Evolutionary conservation across 2,329 filamentous ascomycete genomes (phyloP), one percentile per base, ranked within the genome.

Genomic region (Cadophora malorum): DNA sequence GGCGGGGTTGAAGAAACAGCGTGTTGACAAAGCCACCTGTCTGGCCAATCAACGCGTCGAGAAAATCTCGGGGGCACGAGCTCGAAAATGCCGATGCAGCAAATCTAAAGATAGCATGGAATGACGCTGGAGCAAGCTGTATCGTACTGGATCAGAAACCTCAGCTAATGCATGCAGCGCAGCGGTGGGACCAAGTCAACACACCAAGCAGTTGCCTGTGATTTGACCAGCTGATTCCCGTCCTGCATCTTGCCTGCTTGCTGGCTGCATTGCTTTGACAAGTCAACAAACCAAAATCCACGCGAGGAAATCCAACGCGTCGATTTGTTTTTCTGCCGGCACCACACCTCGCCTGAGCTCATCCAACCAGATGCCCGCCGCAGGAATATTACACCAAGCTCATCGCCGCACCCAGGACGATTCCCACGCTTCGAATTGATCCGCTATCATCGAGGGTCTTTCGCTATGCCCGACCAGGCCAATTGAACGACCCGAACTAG

Each of bases 21-120:
- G 58, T 73, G 67, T 70, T 74, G 69, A 73, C 68, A 67, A 33
- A n/a, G n/a, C 10, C 1, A 19, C 23, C 28, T 38, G 16, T 21
- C 52, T 62, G 55, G 53, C 74, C 73, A 75, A 75, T 75, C 71
- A 74, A 66, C 74, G 69, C 74, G 72, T 75, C 35, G 6, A 45
- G 41, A 38, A 45, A 28, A 21, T 41, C 4, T 38, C 35, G 56
- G 52, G 33, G 52, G 25, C 25, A 7, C 23, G 21, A 50, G 47
- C 31, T 35, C 47, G 19, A 38, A 53, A 38, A 63, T 2, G n/a
- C n/a, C 23, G 59, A 35, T 52, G 60, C 7, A 52, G 7, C 47
- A 64, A 53, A 55, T 63, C 50, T 59, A 58, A 60, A 64, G 31
- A 67, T 64, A 67, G 52, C 61, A 45, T 38, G 64, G 50, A 56